Evolutionary conservation across 83 land plant species (phyloP).

Genomic region (Isoetes engelmannii): DNA sequence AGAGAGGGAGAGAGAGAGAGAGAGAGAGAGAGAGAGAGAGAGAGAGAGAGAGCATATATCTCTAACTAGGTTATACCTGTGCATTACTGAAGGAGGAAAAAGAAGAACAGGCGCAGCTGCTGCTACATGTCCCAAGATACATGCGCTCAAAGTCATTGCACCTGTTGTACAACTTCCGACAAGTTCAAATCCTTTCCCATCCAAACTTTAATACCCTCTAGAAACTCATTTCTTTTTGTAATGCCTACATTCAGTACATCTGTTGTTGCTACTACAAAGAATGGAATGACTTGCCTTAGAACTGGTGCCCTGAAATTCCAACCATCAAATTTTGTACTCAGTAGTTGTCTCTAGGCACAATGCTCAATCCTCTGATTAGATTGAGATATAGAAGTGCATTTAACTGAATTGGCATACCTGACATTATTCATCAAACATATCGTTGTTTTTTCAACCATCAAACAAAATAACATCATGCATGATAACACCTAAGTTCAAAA

Average conservation of each 20-base stretch:
- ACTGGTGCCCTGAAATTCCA: constrained; percentile 24
- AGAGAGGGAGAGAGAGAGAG: not conserved
- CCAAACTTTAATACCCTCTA: constrained; percentile 31
- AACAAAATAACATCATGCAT: too few relatives aligned
- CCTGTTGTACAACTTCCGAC: constrained; percentile 28
- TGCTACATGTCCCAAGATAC: constrained; percentile 26
- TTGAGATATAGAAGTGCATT: too few relatives aligned
- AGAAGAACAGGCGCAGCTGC: constrained; percentile 35
- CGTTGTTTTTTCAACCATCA: too few relatives aligned
- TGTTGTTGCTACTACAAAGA: constrained; percentile 37
- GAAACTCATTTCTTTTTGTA: constrained; percentile 30
- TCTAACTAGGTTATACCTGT: constrained; percentile 14
- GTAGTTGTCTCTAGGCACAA: not conserved
- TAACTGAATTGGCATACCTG: too few relatives aligned
- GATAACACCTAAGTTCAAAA: too few relatives aligned
- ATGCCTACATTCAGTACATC: constrained; percentile 31
- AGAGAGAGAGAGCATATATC: not conserved
- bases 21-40: not conserved
- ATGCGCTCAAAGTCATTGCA: constrained; percentile 31
- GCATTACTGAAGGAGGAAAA: constrained; percentile 32
- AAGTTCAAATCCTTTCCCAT: constrained; percentile 19
- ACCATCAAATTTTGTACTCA: not conserved
- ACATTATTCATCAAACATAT: too few relatives aligned
- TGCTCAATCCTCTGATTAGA: too few relatives aligned
- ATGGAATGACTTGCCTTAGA: constrained; percentile 25